phyloP scores from a whole-genome alignment of 768 basidiomycete genomes.

The Trametes gibbosa region DNA sequence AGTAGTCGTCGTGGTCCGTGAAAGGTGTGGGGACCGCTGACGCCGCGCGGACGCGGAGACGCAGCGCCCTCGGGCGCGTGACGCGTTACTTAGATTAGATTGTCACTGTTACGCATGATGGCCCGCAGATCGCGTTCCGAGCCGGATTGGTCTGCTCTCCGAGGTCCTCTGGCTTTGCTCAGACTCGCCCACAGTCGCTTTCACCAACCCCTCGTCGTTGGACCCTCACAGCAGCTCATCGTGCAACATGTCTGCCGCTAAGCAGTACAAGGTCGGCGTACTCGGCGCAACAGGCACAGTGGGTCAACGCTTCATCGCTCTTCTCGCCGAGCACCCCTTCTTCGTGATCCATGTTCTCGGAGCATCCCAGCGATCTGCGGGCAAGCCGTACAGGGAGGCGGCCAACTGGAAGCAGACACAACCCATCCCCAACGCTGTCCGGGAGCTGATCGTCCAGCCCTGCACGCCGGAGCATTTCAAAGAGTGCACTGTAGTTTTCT shows the following conservation, averaged over 20 bases:
- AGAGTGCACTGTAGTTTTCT: constrained; percentile 87
- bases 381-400: constrained; percentile 71
- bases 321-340: constrained; percentile 87
- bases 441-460: constrained; percentile 64
- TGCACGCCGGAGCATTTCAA: constrained; percentile 76
- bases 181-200: constrained; percentile 6
- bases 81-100: constrained; percentile 3
- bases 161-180: constrained; percentile 1
- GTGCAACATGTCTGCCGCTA: constrained; percentile 19
- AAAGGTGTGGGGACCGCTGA: background rate
- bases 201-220: constrained; percentile 3
- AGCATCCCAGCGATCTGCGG: constrained; percentile 85
- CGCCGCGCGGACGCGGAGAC: background rate
- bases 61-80: background rate
- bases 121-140: constrained; percentile 11
- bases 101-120: constrained; percentile 12
- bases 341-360: constrained; percentile 85
- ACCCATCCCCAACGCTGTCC: constrained; percentile 66
- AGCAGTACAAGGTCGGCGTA: constrained; percentile 59
- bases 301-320: constrained; percentile 90
- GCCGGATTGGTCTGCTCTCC: constrained; percentile 12
- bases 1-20: constrained; percentile 4
- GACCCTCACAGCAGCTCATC: constrained; percentile 8
- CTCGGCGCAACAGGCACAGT: constrained; percentile 93
- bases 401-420: constrained; percentile 86